A percentile compares a stretch with the other conserved stretches of the same genome.
These are phyloP conservation scores for Tuber calosporum DNA, from an alignment of 495 filamentous ascomycete genomes.

Conservation along the genomic window DNA sequence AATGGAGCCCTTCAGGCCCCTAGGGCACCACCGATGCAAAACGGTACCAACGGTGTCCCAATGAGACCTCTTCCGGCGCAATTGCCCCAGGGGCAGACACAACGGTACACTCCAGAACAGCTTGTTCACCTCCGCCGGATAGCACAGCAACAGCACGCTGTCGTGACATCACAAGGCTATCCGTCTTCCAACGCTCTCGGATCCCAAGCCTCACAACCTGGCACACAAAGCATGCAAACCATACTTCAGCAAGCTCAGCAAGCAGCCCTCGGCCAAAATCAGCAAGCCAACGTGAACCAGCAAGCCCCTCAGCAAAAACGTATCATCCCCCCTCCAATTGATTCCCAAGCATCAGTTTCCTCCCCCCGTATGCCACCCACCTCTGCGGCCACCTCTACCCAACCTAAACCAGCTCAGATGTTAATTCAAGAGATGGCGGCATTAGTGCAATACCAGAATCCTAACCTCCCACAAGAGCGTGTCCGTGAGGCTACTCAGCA, in stretches of 20 bases:
- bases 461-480: conserved; percentile 30
- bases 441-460: conserved; percentile 26
- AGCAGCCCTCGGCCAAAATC: conserved; percentile 32
- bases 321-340: conserved; percentile 12
- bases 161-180: neutral
- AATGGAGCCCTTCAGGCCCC: conserved; percentile 5
- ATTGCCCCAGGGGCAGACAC: conserved; percentile 18
- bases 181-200: neutral
- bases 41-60: conserved; percentile 29
- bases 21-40: conserved; percentile 23
- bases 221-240: conserved; percentile 12
- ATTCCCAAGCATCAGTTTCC: conserved; percentile 8
- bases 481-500: conserved; percentile 22
- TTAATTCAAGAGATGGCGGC: conserved; percentile 32
- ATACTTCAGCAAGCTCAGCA: conserved; percentile 32
- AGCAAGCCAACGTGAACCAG: conserved; percentile 19
- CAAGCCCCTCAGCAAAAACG: conserved; percentile 10
- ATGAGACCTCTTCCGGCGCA: conserved; percentile 19
- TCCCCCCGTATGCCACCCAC: neutral
- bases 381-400: conserved; percentile 23
- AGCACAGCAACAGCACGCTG: neutral
- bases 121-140: conserved; percentile 18
- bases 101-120: conserved; percentile 21
- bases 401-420: conserved; percentile 36
- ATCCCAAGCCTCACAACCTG: neutral